phyloP scores from a whole-genome alignment of 768 basidiomycete species.

The Pleurotus ostreatus region DNA sequence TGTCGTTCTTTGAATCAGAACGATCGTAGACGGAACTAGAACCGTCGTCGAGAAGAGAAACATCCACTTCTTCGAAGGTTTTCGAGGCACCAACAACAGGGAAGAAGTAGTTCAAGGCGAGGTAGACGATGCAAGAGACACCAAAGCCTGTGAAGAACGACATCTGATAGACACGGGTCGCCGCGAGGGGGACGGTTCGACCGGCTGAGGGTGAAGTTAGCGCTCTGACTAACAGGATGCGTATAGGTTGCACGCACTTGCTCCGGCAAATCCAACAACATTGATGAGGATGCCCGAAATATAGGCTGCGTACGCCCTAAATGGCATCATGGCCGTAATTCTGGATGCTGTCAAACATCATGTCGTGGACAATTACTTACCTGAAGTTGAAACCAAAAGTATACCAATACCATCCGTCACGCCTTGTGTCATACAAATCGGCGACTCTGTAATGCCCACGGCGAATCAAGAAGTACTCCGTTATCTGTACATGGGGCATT shows the following conservation, averaged over 20 bases:
- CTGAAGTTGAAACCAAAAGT: conserved; percentile 70
- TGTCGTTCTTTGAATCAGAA: not conserved
- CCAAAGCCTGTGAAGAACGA: conserved; percentile 86
- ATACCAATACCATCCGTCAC: conserved; percentile 72
- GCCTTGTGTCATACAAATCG: conserved; percentile 60
- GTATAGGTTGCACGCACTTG: conserved; percentile 36
- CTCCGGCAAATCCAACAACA: conserved; percentile 76
- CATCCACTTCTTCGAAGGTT: conserved; percentile 51
- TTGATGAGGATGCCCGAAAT: conserved; percentile 77
- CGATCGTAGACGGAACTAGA: not conserved
- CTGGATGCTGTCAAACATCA: not conserved
- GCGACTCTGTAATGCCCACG: conserved; percentile 66
- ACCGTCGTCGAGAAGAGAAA: conserved; percentile 21
- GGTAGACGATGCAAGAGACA: conserved; percentile 63
- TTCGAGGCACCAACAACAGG: conserved; percentile 49
- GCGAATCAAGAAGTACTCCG: conserved; percentile 74
- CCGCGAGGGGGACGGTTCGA: conserved; percentile 56
- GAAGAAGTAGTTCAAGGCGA: conserved; percentile 50
- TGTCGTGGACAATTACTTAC: conserved; percentile 26
- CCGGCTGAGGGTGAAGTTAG: conserved; percentile 36
- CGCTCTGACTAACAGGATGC: not conserved
- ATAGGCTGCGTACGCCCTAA: conserved; percentile 63
- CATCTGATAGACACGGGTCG: conserved; percentile 71
- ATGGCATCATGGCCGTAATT: not conserved
- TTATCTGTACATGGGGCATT: conserved; percentile 40